Conservation (phyloP, 352 stramenopile genomes). For the Phytophthora nicotianae region DNA sequence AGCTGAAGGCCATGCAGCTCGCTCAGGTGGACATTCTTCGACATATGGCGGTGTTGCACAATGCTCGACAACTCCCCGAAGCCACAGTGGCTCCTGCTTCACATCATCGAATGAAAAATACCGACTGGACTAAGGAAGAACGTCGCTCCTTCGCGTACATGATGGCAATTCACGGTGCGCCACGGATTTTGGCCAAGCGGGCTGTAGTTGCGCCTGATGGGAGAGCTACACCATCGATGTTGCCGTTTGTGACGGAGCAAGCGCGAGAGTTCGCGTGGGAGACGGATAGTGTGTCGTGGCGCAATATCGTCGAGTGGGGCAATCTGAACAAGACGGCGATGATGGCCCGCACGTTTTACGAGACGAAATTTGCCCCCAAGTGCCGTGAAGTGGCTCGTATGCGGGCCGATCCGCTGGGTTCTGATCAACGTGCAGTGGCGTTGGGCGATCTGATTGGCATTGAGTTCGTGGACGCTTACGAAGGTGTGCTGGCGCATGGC, state of each 20-base stretch:
- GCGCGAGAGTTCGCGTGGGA: conserved; percentile 68
- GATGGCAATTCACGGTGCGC: conserved; percentile 73
- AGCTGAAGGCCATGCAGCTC: conserved; percentile 87
- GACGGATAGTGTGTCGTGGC: conserved; percentile 83
- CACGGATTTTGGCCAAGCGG: conserved; percentile 76
- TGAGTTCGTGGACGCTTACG: conserved; percentile 86
- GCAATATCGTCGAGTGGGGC: conserved; percentile 82
- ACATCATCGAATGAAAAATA: conserved; percentile 71
- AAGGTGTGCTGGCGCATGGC: conserved; percentile 82
- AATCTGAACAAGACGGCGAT: conserved; percentile 83
- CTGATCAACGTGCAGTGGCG: conserved; percentile 76
- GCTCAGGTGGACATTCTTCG: conserved; percentile 82
- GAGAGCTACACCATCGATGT: conserved; percentile 29
- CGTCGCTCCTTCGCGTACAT: conserved; percentile 82
- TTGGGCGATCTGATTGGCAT: conserved; percentile 83
- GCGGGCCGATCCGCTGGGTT: conserved; percentile 77
- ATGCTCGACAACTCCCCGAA: conserved; percentile 71
- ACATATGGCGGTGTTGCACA: conserved; percentile 65
- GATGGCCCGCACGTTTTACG: conserved; percentile 65
- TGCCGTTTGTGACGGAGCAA: conserved; percentile 41
- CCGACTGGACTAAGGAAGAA: conserved; percentile 89
- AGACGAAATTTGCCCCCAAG: conserved; percentile 77
- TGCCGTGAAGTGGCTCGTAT: conserved; percentile 80
- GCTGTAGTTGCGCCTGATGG: conserved; percentile 39
- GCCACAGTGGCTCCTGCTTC: conserved; percentile 32